phyloP scores from a whole-genome alignment of 441 rosid species.

The Pelargonium citronellum region DNA sequence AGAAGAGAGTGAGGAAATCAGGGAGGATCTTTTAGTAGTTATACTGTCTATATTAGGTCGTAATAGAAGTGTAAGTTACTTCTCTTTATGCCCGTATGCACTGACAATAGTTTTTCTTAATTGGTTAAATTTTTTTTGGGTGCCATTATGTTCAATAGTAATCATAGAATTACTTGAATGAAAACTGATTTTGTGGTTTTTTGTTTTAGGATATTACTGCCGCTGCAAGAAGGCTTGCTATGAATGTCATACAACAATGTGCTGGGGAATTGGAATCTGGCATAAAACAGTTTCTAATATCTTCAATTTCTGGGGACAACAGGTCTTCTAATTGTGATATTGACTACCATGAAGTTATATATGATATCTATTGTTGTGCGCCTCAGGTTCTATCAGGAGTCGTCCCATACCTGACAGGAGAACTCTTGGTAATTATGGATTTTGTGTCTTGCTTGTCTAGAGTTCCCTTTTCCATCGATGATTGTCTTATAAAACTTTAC shows the following conservation, averaged over 20 bases:
- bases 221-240: constrained; percentile 84
- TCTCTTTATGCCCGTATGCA: constrained; percentile 14
- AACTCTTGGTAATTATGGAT: constrained; percentile 70
- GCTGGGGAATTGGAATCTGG: constrained; percentile 84
- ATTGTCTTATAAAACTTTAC: background rate
- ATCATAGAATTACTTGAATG: constrained; percentile 13
- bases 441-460: constrained; percentile 17
- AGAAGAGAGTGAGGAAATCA: constrained; percentile 93
- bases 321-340: constrained; percentile 47
- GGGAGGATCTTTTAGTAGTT: constrained; percentile 69
- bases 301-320: constrained; percentile 86
- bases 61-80: constrained; percentile 61
- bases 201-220: constrained; percentile 57
- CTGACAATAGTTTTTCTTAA: constrained; percentile 12
- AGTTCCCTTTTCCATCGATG: background rate
- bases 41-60: constrained; percentile 77
- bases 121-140: constrained; percentile 16
- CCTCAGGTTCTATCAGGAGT: constrained; percentile 86
- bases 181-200: constrained; percentile 28
- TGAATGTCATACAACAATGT: constrained; percentile 85
- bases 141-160: constrained; percentile 1
- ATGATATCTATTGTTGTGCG: constrained; percentile 77
- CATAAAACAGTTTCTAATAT: constrained; percentile 81
- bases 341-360: constrained; percentile 89
- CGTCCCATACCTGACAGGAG: constrained; percentile 93